Evolutionary conservation across 352 stramenopile species (phyloP).

Genomic region (Ochromonadaceae sp.): DNA sequence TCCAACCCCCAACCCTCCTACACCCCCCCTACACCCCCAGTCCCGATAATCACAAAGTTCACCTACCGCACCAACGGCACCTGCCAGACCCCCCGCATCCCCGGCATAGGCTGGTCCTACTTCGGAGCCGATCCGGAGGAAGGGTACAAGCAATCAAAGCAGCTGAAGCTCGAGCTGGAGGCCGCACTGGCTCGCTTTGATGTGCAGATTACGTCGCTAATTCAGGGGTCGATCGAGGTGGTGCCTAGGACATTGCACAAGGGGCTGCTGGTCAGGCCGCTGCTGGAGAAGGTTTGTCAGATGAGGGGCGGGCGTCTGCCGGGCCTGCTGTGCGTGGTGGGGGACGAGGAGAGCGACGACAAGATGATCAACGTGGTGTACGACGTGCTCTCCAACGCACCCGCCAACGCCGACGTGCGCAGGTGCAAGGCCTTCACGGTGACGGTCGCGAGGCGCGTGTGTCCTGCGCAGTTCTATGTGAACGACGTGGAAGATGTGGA

Average conservation of each 20-base stretch:
- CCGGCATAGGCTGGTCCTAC: slow-evolving; percentile 12
- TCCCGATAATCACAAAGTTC: slow-evolving; percentile 13
- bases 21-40: too few species aligned
- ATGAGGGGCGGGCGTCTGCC: not conserved
- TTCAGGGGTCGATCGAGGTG: slow-evolving; percentile 11
- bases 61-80: slow-evolving; percentile 17
- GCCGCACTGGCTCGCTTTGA: not conserved
- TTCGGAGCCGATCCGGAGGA: slow-evolving; percentile 14
- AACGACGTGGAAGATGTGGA: too few species aligned
- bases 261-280: not conserved
- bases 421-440: not conserved
- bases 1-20: too few species aligned
- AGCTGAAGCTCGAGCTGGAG: slow-evolving; percentile 7
- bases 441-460: not conserved
- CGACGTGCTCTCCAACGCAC: not conserved
- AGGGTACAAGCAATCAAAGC: slow-evolving; percentile 7
- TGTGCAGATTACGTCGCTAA: not conserved
- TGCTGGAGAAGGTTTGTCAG: not conserved
- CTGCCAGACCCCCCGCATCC: not conserved
- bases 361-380: not conserved
- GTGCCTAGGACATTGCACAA: slow-evolving; percentile 3
- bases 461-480: not conserved
- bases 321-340: not conserved
- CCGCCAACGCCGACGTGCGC: not conserved
- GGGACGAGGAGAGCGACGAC: not conserved